phyloP scores from a whole-genome alignment of 495 filamentous ascomycete species.

The Acidiella bohemica region DNA sequence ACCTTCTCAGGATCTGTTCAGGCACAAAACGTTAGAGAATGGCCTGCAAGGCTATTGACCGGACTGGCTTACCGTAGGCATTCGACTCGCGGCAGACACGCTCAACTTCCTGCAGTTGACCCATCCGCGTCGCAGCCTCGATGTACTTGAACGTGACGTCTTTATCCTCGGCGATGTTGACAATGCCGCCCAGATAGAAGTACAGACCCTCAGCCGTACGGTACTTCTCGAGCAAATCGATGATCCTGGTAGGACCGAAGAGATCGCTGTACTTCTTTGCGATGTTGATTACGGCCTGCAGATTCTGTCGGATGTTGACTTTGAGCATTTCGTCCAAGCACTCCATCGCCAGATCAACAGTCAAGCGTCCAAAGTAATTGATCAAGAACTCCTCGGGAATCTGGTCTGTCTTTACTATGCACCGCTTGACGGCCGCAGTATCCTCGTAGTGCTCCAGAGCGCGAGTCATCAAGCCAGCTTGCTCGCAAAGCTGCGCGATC shows the following conservation, averaged over 20 bases:
- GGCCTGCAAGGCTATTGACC: background rate
- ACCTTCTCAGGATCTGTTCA: conserved; percentile 49
- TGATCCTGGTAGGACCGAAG: conserved; percentile 74
- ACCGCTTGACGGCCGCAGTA: conserved; percentile 74
- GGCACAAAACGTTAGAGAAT: background rate
- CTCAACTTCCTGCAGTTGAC: conserved; percentile 87
- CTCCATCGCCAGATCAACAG: conserved; percentile 85
- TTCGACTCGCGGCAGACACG: conserved; percentile 89
- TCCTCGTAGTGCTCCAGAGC: conserved; percentile 93
- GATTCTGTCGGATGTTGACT: conserved; percentile 89
- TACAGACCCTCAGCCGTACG: conserved; percentile 92
- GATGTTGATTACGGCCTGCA: conserved; percentile 85
- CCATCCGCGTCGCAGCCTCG: conserved; percentile 84
- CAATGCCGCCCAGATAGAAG: conserved; percentile 94
- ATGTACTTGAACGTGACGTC: conserved; percentile 99
- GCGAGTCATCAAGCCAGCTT: conserved; percentile 39
- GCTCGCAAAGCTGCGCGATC: conserved; percentile 82
- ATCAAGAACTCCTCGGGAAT: conserved; percentile 82
- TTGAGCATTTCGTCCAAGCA: conserved; percentile 93
- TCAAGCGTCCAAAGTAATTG: conserved; percentile 82
- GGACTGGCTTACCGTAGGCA: background rate
- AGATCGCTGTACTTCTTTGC: conserved; percentile 97
- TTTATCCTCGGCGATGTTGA: conserved; percentile 88
- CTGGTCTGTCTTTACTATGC: conserved; percentile 67
- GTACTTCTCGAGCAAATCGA: conserved; percentile 93